These are phyloP conservation scores for Amanita rimosa DNA, from an alignment of 768 basidiomycete species.

Conservation along the genomic window DNA sequence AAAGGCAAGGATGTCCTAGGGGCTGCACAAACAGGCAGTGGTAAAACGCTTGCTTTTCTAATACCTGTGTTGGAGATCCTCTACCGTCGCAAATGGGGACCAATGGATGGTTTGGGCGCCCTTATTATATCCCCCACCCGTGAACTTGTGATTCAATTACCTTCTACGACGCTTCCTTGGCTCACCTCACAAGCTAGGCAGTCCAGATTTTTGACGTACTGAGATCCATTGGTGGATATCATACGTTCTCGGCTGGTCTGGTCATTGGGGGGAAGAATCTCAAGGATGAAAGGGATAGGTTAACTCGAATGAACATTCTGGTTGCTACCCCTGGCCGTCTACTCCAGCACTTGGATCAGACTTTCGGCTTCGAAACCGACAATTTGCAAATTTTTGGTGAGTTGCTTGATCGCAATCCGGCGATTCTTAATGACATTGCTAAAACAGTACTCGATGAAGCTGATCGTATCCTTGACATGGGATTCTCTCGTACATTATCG, in stretches of 20 bases:
- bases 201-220: conserved; percentile 98
- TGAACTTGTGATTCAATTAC: conserved; percentile 55
- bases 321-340: conserved; percentile 94
- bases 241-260: conserved; percentile 87
- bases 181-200: conserved; percentile 38
- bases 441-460: conserved; percentile 86
- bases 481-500: conserved; percentile 79
- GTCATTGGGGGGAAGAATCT: conserved; percentile 95
- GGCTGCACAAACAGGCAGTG: conserved; percentile 90
- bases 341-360: conserved; percentile 97
- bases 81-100: conserved; percentile 87
- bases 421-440: background rate
- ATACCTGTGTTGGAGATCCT: conserved; percentile 88
- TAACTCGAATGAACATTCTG: conserved; percentile 95
- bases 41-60: conserved; percentile 94
- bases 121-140: conserved; percentile 90
- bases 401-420: conserved; percentile 15
- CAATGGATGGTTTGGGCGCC: conserved; percentile 84
- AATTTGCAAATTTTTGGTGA: conserved; percentile 85
- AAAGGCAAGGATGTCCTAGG: conserved; percentile 96
- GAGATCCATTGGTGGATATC: conserved; percentile 84
- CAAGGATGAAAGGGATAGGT: conserved; percentile 82
- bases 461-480: conserved; percentile 94
- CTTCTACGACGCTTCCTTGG: background rate
- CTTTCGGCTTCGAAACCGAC: conserved; percentile 84